phyloP scores from a whole-genome alignment of 345 rosid genomes.

The Clarkia xantiana region DNA sequence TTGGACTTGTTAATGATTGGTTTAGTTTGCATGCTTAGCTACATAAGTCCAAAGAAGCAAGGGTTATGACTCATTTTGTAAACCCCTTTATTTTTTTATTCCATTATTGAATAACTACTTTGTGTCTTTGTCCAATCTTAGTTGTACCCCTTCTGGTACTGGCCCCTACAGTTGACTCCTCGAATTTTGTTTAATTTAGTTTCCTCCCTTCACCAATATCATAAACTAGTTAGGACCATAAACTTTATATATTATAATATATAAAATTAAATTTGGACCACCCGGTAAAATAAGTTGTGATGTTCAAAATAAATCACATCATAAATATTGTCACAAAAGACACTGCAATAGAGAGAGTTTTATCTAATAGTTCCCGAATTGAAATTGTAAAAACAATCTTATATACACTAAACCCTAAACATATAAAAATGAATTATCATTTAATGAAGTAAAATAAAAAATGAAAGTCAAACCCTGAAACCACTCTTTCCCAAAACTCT shows the following conservation, averaged over 20 bases:
- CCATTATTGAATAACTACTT: conserved; percentile 18
- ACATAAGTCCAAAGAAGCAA: neutral
- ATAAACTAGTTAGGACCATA: too few species aligned
- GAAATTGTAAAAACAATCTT: too few species aligned
- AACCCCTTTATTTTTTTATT: conserved; percentile 14
- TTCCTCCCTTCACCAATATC: neutral
- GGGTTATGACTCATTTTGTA: neutral
- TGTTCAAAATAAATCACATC: too few species aligned
- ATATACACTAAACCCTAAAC: too few species aligned
- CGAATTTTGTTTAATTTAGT: neutral
- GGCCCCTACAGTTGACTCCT: conserved; percentile 36
- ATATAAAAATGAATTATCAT: too few species aligned
- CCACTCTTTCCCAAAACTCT: too few species aligned
- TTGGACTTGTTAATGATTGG: too few species aligned
- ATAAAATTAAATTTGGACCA: too few species aligned
- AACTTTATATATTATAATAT: neutral
- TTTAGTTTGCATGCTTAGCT: neutral
- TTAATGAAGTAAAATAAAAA: conserved; percentile 11
- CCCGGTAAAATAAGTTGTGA: too few species aligned
- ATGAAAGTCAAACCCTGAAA: conserved; percentile 22
- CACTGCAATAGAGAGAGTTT: too few species aligned
- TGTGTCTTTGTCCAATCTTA: conserved; percentile 27
- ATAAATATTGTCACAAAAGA: too few species aligned
- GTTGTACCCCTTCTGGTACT: conserved; percentile 39
- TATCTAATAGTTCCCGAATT: too few species aligned